Percentiles rank a stretch among this genome's conserved stretches.
Evolutionary conservation across 805 yeast species (phyloP).

Genomic region (Soucietia sequanensis): DNA sequence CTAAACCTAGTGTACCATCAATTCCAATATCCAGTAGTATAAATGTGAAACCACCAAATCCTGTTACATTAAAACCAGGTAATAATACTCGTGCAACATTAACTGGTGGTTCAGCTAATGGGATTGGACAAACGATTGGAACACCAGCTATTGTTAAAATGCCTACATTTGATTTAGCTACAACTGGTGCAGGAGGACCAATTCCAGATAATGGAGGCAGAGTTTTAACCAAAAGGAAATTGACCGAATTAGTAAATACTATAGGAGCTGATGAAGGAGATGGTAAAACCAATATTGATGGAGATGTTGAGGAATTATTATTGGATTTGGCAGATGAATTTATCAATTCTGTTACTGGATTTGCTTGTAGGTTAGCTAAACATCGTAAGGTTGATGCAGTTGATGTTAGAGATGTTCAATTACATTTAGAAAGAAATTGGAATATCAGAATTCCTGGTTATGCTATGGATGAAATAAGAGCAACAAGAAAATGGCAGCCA

Average conservation of each 20-base stretch:
- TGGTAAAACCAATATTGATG: constrained; percentile 86
- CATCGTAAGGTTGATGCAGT: constrained; percentile 86
- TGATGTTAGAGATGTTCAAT: constrained; percentile 86
- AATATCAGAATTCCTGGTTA: constrained; percentile 93
- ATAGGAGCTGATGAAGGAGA: constrained; percentile 89
- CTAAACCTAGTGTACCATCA: constrained; percentile 59
- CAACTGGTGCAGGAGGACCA: constrained; percentile 25
- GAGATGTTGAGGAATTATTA: constrained; percentile 89
- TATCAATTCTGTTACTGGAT: constrained; percentile 83
- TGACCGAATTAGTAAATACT: constrained; percentile 80
- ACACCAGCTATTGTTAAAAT: constrained; percentile 73
- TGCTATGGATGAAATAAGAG: constrained; percentile 85
- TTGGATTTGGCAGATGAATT: constrained; percentile 95
- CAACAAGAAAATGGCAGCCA: constrained; percentile 71
- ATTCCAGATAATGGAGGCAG: constrained; percentile 64
- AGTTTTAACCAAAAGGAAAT: constrained; percentile 83
- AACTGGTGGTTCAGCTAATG: constrained; percentile 79
- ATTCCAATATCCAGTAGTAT: constrained; percentile 70
- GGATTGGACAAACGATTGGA: constrained; percentile 58
- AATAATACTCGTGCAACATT: constrained; percentile 66
- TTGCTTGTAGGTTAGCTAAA: constrained; percentile 93
- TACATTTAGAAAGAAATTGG: constrained; percentile 92
- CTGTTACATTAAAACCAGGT: constrained; percentile 59
- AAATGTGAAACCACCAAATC: constrained; percentile 61
- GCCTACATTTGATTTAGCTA: constrained; percentile 73